Evolutionary conservation across 169 alveolate genomes (phyloP), one percentile per base, ranked within the genome.

Genomic region (Plasmodium gaboni): DNA sequence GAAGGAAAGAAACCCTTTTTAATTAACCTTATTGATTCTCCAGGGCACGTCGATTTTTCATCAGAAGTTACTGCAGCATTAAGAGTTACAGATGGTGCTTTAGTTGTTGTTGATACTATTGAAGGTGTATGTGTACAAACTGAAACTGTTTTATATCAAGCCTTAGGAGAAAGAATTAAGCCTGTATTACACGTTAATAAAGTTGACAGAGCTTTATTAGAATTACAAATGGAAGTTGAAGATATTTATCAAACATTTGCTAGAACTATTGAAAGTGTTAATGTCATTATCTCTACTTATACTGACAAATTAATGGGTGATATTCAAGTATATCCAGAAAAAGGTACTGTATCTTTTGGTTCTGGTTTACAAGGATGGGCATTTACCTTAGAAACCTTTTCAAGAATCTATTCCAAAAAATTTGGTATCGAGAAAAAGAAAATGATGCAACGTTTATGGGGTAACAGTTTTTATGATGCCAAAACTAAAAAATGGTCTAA

Each of bases 31-130:
- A 98, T 99, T 94, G 99, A 99, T 91, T 98, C 99, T 9, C 99
- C 99, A 57, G 99, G 99, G 42, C 99, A 99, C 96, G 99, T 99
- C 73, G 99, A 99, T 95, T 99, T 99, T 98, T 97, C 99, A 26
- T 98, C 99, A 9, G 99, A 99, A 94, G 99, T 98, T 61, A 98
- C 99, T 7, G 99, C 99, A 28, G 99, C 99, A 42, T 97, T 98
- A 69, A 98, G 99, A 94, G 99, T 99, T 71, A 99, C 99, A 42
- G 99, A 98, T 92, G 99, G 99, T 90, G 99, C 99, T 38, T 96
- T 98, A 83, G 99, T 99, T 68, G 99, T 99, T 90, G 99, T 98
- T 28, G 99, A 99, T 95, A 96, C 98, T 65, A 98, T 99, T 59
- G 99, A 99, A 93, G 99, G 99, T 65, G 99, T 98, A 67, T 98